phyloP scores from a whole-genome alignment of 768 basidiomycete genomes.

The Rhizopogon salebrosus region DNA sequence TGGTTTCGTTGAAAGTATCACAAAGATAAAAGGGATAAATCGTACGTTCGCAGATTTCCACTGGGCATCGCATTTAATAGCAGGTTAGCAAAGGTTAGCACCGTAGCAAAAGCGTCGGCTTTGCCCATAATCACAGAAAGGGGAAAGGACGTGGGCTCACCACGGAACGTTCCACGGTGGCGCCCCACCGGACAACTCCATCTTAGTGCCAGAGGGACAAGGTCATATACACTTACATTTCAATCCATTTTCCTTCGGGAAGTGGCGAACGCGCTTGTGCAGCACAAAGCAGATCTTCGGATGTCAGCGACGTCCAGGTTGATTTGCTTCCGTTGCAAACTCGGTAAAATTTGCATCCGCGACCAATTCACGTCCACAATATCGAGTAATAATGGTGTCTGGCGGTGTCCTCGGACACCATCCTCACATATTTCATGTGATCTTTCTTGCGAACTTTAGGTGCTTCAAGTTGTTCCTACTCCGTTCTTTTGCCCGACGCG shows the following conservation, averaged over 20 bases:
- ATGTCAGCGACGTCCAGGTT: background rate
- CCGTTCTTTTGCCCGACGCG: background rate
- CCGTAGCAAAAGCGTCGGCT: background rate
- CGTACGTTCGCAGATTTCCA: slow-evolving; percentile 8
- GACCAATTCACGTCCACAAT: background rate
- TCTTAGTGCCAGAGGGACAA: background rate
- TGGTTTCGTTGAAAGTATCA: background rate
- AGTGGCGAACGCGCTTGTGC: slow-evolving; percentile 2
- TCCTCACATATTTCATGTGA: no score
- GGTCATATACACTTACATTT: background rate
- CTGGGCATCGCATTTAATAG: slow-evolving; percentile 10
- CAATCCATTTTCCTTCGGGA: slow-evolving; percentile 3
- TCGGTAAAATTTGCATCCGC: background rate
- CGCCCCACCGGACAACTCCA: background rate
- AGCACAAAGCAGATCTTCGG: slow-evolving; percentile 14
- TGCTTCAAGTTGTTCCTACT: background rate
- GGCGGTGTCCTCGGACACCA: background rate
- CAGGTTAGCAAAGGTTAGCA: background rate
- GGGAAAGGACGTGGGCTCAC: slow-evolving; percentile 4
- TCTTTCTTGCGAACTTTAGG: background rate
- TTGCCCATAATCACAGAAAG: slow-evolving; percentile 2
- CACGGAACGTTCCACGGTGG: slow-evolving; percentile 6
- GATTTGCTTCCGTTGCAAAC: background rate
- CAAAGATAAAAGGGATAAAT: slow-evolving; percentile 5
- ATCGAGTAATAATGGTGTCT: background rate